These are phyloP conservation scores for Amyloporia xantha DNA, from an alignment of 768 basidiomycete genomes.

Conservation along the genomic window DNA sequence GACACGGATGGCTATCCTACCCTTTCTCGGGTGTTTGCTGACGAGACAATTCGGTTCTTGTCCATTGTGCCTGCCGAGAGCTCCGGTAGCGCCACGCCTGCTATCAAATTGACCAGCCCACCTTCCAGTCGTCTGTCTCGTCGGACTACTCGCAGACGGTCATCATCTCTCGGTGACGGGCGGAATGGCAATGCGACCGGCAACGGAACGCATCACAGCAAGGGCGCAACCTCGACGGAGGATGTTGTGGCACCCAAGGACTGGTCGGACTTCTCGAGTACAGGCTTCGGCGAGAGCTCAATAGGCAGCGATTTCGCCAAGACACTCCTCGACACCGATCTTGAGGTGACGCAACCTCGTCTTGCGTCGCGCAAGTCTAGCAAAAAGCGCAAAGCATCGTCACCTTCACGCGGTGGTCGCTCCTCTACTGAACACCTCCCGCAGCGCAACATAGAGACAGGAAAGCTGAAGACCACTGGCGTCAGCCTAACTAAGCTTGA, in stretches of 20 bases:
- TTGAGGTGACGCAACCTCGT: constrained; percentile 45
- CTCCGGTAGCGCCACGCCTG: constrained; percentile 22
- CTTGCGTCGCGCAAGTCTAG: constrained; percentile 28
- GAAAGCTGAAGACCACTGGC: constrained; percentile 30
- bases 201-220: constrained; percentile 3
- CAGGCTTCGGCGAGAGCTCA: constrained; percentile 47
- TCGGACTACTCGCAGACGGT: constrained; percentile 28
- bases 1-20: constrained; percentile 25
- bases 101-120: constrained; percentile 27
- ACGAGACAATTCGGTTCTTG: constrained; percentile 54
- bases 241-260: constrained; percentile 34
- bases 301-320: constrained; percentile 42
- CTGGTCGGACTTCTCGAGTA: constrained; percentile 63
- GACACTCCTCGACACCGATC: constrained; percentile 52
- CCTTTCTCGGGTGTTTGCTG: constrained; percentile 52
- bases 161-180: constrained; percentile 22
- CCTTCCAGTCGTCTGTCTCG: constrained; percentile 9
- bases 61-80: constrained; percentile 43
- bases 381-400: constrained; percentile 26
- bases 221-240: constrained; percentile 10
- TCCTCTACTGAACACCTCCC: constrained; percentile 22
- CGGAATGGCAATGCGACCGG: constrained; percentile 11
- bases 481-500: constrained; percentile 55
- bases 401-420: constrained; percentile 13
- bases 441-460: constrained; percentile 1